Conservation (phyloP, 106 monocot species). For the Platanthera guangdongensis region DNA sequence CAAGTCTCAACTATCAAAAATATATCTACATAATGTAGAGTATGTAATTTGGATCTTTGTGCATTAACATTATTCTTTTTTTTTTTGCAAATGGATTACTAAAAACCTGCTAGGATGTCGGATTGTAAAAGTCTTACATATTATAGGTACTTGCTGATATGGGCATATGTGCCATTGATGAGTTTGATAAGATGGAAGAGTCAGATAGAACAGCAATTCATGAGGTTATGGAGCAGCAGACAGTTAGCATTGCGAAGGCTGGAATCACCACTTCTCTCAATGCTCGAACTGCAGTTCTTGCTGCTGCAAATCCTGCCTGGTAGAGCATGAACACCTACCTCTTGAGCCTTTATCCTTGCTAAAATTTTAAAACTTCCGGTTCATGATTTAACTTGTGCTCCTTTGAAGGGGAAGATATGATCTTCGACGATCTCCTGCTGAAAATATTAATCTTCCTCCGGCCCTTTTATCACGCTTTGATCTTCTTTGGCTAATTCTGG, state of each 20-base stretch:
- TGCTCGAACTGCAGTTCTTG: constrained; percentile 93
- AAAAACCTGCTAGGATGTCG: neutral
- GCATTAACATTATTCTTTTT: neutral
- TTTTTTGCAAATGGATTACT: neutral
- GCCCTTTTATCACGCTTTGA: constrained; percentile 96
- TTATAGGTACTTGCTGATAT: constrained; percentile 84
- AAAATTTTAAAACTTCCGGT: neutral
- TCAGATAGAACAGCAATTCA: constrained; percentile 93
- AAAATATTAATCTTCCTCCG: constrained; percentile 97
- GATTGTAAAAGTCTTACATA: neutral
- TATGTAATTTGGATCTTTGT: neutral
- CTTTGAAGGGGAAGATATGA: constrained; percentile 90
- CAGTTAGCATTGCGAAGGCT: constrained; percentile 98
- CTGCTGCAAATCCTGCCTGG: constrained; percentile 99
- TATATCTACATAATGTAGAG: neutral
- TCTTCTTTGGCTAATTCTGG: constrained; percentile 89
- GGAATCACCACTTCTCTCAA: constrained; percentile 95
- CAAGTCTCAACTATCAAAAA: neutral
- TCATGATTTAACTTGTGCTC: neutral
- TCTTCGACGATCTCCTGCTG: constrained; percentile 86
- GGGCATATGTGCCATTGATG: constrained; percentile 99
- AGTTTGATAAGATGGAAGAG: constrained; percentile 99
- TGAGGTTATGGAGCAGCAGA: constrained; percentile 99
- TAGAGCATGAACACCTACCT: constrained; percentile 16
- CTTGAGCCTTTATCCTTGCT: neutral